Conservation (phyloP, 75 land plant genomes). For the Ceratopteris richardii region DNA sequence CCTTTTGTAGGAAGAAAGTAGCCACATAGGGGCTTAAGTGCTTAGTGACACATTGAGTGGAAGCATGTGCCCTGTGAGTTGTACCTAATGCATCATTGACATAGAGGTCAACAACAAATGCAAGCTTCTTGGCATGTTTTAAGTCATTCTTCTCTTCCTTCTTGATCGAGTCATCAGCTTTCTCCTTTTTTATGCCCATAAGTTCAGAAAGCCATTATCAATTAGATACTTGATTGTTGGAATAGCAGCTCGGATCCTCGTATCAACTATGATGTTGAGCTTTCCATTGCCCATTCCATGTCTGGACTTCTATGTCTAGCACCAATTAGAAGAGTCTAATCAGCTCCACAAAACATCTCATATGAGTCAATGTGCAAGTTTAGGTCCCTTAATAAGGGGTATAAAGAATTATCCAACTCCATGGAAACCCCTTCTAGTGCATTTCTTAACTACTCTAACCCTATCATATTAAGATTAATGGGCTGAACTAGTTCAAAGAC, state of each 20-base stretch:
- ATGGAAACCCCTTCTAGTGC: conserved; percentile 98
- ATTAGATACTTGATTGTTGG: conserved; percentile 37
- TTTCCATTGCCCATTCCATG: conserved; percentile 65
- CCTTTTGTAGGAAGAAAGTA: conserved; percentile 52
- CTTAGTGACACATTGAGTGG: conserved; percentile 53
- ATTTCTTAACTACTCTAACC: conserved; percentile 69
- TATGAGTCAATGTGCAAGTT: conserved; percentile 75
- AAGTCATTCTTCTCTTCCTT: conserved; percentile 64
- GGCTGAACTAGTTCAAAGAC: conserved; percentile 97
- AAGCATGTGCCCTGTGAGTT: conserved; percentile 60
- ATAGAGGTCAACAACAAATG: conserved; percentile 42
- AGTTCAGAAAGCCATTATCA: conserved; percentile 40
- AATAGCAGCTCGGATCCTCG: conserved; percentile 37
- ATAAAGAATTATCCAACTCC: conserved; percentile 96
- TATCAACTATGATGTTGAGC: conserved; percentile 35
- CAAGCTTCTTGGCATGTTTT: conserved; percentile 50
- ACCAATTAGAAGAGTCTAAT: conserved; percentile 97
- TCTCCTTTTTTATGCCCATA: conserved; percentile 29
- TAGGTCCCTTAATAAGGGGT: conserved; percentile 90
- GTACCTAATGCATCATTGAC: conserved; percentile 70
- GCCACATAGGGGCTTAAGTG: conserved; percentile 37
- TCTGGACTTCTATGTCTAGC: conserved; percentile 99
- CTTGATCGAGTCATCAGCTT: conserved; percentile 46
- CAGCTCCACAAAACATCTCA: conserved; percentile 82
- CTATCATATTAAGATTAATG: conserved; percentile 68